These are phyloP conservation scores for Magnolia kwangsiensis DNA, from an alignment of 164 flowering plant genomes.

Conservation along the genomic window DNA sequence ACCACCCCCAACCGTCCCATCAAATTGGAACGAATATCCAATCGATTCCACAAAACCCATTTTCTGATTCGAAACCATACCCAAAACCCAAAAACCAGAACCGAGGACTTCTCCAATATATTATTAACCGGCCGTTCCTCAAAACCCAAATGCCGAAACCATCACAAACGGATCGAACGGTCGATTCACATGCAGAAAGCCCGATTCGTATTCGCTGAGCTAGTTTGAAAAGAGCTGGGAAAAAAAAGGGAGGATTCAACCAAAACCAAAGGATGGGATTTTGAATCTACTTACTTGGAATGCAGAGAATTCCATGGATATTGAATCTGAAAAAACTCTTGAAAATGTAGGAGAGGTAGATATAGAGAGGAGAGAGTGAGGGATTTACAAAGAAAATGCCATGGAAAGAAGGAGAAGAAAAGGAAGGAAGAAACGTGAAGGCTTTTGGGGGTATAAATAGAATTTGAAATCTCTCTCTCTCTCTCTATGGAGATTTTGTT, in stretches of 20 bases:
- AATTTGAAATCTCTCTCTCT: background rate
- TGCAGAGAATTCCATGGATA: background rate
- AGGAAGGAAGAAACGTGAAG: background rate
- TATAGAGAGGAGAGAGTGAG: background rate
- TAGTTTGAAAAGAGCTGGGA: background rate
- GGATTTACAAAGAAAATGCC: background rate
- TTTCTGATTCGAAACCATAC: background rate
- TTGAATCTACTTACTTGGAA: slow-evolving; percentile 5
- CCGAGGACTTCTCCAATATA: background rate
- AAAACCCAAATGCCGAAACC: background rate
- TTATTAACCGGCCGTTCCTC: background rate
- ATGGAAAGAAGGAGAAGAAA: background rate
- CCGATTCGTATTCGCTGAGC: background rate
- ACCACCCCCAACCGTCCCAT: background rate
- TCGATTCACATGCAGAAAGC: background rate
- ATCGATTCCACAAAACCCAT: slow-evolving; percentile 2
- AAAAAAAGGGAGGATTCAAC: background rate
- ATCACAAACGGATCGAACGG: background rate
- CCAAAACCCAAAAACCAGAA: slow-evolving; percentile 3
- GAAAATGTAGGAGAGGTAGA: background rate
- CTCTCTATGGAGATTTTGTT: background rate
- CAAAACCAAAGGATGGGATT: background rate
- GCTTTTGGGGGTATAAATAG: background rate
- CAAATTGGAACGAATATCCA: background rate
- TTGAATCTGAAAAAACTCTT: background rate